Base-by-base conservation (phyloP, 2,329 filamentous ascomycete genomes). In the Dactylella cylindrospora region DNA sequence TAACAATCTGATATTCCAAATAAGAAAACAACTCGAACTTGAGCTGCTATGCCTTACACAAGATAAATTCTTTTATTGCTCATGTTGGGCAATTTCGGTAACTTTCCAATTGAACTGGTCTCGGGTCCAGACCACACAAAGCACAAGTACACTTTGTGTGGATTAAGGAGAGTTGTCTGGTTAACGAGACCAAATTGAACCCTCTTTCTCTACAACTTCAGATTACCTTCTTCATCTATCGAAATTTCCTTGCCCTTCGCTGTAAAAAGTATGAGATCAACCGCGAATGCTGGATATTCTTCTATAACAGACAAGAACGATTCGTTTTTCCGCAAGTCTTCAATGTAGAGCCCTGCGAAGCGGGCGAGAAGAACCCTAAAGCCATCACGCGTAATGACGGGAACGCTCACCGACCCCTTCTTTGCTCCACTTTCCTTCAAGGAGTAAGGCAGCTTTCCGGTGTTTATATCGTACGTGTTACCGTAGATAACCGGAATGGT, bases 351-450 rank as follows among this genome's bases (percentile, higher is more conserved):
- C 1, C 41, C 55, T 1, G 55, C 55, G 12, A 61, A 61, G 8
- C 49, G 52, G 5, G 55, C 55, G 5, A 61, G 23, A 6, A 61
- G 36, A 19, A 61, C 47, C 6, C 55, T 47, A 28, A 61, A 61
- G 6, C 55, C 55, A 28, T 61, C 55, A 17, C 55, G 28, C 1
- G 17, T 25, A n/a, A 35, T 31, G 2, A 29, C 23, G 8, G n/a
- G 9, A 13, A 23, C 38, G 4, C 35, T 17, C 7, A 41, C 31
- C 3, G 13, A 19, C 6, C 17, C n/a, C 2, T 13, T 23, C 3
- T 25, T 20, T 3, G 3, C 20, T 2, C 20, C 22, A 25, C 12
- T n/a, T 26, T 57, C 52, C 3, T 23, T 23, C 13, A 57, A 13
- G 3, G 17, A 13, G 7, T 28, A 31, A 25, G 52, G 43, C 7